Percentiles rank a stretch among this genome's conserved stretches.
Evolutionary conservation across 441 rosid genomes (phyloP).

Genomic region (Gossypium schwendimanii): DNA sequence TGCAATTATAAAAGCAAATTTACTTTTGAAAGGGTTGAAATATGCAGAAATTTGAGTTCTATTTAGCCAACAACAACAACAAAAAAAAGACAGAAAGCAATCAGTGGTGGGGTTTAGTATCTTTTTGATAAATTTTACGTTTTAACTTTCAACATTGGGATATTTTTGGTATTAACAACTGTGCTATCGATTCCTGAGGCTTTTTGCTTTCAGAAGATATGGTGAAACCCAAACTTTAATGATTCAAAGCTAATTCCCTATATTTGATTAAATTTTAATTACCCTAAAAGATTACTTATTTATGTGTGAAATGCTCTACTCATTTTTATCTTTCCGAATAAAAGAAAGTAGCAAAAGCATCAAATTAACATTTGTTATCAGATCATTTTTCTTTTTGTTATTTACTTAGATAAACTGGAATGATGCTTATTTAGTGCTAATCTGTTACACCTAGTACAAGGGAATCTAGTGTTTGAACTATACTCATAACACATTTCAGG

Average conservation of each 20-base stretch:
- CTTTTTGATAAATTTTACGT: not conserved
- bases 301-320: not conserved
- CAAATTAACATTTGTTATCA: too few species aligned
- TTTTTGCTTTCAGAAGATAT: not conserved
- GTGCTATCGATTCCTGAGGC: not conserved
- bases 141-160: not conserved
- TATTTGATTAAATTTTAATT: not conserved
- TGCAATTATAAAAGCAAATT: not conserved
- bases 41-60: not conserved
- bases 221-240: not conserved
- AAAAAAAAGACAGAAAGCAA: not conserved
- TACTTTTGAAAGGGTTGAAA: not conserved
- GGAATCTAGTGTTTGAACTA: not conserved
- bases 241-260: not conserved
- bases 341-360: not conserved
- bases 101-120: not conserved
- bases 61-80: not conserved
- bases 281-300: not conserved
- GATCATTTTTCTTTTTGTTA: not conserved
- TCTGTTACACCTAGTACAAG: not conserved
- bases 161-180: not conserved
- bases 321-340: not conserved
- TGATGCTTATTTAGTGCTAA: not conserved
- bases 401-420: not conserved
- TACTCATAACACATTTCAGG: not conserved